Evolutionary conservation across 306 rosid species (phyloP).

Genomic region (Cicer pinnatifidum): DNA sequence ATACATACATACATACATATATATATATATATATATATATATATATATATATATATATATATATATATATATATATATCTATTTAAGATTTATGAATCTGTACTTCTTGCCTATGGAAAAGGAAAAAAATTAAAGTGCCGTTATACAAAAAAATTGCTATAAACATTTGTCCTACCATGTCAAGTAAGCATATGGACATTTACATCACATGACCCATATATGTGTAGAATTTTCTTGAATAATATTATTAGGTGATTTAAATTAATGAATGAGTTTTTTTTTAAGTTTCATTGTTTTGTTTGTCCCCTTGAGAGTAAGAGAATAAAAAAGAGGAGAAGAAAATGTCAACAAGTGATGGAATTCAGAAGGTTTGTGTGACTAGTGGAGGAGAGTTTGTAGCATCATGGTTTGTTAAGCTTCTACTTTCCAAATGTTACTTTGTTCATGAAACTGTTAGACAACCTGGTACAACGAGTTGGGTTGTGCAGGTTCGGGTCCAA

Average conservation of each 20-base stretch:
- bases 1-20: too few species aligned
- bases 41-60: too few species aligned
- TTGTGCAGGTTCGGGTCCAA: too few species aligned
- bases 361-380: slow-evolving; percentile 64
- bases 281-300: neutral
- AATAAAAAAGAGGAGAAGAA: neutral
- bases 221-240: neutral
- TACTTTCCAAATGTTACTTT: slow-evolving; percentile 64
- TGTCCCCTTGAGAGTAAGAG: neutral
- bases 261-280: neutral
- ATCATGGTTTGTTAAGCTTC: slow-evolving; percentile 70
- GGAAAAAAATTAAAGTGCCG: too few species aligned
- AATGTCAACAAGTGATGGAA: slow-evolving; percentile 10
- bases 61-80: too few species aligned
- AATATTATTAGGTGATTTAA: neutral
- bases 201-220: neutral
- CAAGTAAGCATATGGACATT: too few species aligned
- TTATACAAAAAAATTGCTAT: too few species aligned
- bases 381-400: slow-evolving; percentile 85
- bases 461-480: slow-evolving; percentile 57
- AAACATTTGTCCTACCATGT: too few species aligned
- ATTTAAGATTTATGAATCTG: too few species aligned
- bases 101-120: too few species aligned
- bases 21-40: too few species aligned
- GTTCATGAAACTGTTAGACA: slow-evolving; percentile 77